phyloP scores from a whole-genome alignment of 2,329 filamentous ascomycete species.

The Colletotrichum sp. region DNA sequence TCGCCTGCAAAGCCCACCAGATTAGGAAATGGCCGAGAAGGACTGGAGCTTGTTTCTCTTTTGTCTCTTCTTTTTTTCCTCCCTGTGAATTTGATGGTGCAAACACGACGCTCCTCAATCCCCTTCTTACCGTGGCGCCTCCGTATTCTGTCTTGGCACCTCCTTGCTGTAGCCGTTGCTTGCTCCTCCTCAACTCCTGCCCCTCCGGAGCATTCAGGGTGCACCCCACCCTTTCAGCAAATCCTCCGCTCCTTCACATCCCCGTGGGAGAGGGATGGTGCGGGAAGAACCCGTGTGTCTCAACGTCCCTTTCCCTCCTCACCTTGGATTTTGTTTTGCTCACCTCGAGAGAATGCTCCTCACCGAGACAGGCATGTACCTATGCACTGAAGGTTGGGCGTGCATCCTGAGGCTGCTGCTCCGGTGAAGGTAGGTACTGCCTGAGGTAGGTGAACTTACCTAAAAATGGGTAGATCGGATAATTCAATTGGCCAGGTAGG shows the following conservation, averaged over 20 bases:
- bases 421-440: background rate
- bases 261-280: background rate
- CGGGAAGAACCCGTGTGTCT: background rate
- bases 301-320: background rate
- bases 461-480: background rate
- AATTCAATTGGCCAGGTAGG: background rate
- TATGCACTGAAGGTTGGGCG: background rate
- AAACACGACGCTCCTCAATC: background rate
- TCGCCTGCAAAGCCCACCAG: constrained; percentile 3
- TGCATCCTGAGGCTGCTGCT: background rate
- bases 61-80: background rate
- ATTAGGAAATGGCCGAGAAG: constrained; percentile 7
- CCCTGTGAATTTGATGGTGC: background rate
- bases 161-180: background rate
- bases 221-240: background rate
- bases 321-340: background rate
- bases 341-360: background rate
- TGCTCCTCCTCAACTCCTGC: background rate
- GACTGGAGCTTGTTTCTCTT: constrained; percentile 4
- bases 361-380: background rate
- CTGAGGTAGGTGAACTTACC: background rate
- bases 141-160: background rate
- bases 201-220: background rate
- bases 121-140: background rate
- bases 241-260: background rate